Conservation (phyloP, 768 basidiomycete species). For the Suillus variegatus region DNA sequence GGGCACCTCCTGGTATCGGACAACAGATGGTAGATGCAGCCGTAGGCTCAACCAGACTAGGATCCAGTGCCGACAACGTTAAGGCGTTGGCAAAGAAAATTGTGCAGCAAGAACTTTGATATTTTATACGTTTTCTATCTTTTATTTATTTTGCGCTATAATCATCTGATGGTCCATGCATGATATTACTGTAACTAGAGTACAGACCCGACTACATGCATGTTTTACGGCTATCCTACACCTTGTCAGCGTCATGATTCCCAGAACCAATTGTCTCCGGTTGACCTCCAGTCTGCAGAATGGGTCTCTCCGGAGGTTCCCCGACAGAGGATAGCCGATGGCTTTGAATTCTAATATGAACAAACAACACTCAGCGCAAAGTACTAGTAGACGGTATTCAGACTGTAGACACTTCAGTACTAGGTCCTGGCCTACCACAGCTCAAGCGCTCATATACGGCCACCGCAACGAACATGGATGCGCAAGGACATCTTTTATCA, state of each 20-base stretch:
- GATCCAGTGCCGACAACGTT: constrained; percentile 33
- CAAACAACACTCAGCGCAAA: constrained; percentile 20
- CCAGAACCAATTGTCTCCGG: too few species aligned
- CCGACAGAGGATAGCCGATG: too few species aligned
- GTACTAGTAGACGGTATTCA: neutral
- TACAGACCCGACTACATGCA: neutral
- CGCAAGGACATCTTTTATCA: constrained; percentile 65
- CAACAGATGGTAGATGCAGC: constrained; percentile 37
- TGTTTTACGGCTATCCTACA: neutral
- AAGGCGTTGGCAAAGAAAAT: constrained; percentile 44
- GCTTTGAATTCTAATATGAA: constrained; percentile 23
- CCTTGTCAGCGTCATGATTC: too few species aligned
- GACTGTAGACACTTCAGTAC: neutral
- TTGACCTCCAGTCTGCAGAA: too few species aligned
- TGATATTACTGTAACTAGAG: neutral
- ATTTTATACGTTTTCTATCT: neutral
- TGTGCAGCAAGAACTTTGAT: constrained; percentile 31
- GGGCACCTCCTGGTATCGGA: constrained; percentile 56
- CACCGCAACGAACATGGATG: constrained; percentile 39
- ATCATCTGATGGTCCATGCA: neutral
- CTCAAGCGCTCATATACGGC: neutral
- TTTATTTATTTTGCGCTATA: neutral
- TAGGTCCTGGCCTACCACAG: neutral
- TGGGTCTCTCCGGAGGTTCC: too few species aligned
- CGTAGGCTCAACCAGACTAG: constrained; percentile 35